Evolutionary conservation across 2,329 filamentous ascomycete genomes (phyloP).

Genomic region (Akanthomyces lecanii): DNA sequence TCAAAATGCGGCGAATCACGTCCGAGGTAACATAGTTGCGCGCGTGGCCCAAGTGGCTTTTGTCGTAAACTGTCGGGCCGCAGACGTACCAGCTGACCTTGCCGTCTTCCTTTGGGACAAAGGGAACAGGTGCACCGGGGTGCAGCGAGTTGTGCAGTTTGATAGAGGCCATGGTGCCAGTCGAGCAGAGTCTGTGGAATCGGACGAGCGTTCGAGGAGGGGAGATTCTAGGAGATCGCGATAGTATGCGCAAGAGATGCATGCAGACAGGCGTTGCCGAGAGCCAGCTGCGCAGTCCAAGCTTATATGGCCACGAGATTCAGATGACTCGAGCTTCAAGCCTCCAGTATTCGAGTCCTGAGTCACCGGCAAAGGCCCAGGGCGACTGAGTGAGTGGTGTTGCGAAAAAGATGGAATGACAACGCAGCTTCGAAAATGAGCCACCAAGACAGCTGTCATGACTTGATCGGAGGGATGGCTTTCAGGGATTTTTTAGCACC

Average conservation of each 20-base stretch:
- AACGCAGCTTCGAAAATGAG: conserved; percentile 11
- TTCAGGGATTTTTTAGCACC: conserved; percentile 15
- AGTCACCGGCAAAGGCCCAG: conserved; percentile 16
- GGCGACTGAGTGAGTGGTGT: not conserved
- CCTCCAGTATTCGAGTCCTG: not conserved
- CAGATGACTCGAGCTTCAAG: not conserved
- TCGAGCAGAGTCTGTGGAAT: conserved; percentile 32
- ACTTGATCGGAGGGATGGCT: conserved; percentile 2
- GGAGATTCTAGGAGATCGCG: conserved; percentile 27
- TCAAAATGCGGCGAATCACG: conserved; percentile 77
- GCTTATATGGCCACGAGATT: conserved; percentile 1
- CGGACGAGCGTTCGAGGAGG: conserved; percentile 26
- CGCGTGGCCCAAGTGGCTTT: conserved; percentile 77
- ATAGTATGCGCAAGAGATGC: conserved; percentile 30
- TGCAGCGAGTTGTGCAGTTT: conserved; percentile 77
- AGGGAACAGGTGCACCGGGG: conserved; percentile 66
- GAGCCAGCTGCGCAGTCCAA: not conserved
- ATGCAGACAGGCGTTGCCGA: conserved; percentile 24
- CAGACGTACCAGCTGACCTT: conserved; percentile 85
- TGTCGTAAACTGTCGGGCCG: conserved; percentile 81
- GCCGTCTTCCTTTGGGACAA: conserved; percentile 66
- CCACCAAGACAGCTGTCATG: conserved; percentile 12
- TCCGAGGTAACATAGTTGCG: conserved; percentile 90
- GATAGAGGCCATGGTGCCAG: conserved; percentile 50
- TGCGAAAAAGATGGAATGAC: conserved; percentile 6